Base-by-base conservation (phyloP, 148 eudicot genomes). In the Diospyros lotus region DNA sequence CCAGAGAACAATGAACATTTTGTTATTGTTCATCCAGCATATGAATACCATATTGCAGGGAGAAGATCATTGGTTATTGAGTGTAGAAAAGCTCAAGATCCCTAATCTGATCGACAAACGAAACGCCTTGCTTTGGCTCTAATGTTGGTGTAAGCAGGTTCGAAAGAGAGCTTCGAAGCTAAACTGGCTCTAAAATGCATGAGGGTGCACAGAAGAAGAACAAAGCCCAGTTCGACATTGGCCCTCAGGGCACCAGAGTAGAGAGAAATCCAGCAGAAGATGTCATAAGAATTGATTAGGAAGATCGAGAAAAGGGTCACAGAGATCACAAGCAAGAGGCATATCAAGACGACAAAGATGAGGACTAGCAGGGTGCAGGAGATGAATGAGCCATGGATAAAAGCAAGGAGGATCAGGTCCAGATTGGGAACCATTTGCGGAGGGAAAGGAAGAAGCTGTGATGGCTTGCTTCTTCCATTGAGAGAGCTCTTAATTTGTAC, bases 321-420 rank as follows among this genome's bases (percentile, higher is more conserved):
- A 10, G 79, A 66, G 74, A 85, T 82, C 5, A 82, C 76, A 58
- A 71, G 75, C 14, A 77, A 66, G 56, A 89, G 80, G 76, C 69
- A 51, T 44, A 80, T 40, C 39, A 82, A 73, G 15, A 85, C 73
- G 76, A 82, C n/a, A 28, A 80, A 78, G 54, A 85, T 48, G 9
- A 74, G 72, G 62, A 83, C 45, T 42, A 88, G 80, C 45, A 88
- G 71, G 75, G 85, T 66, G 74, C 76, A 66, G 12, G 87, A 85
- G 44, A 87, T 81, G 82, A 87, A 69, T 53, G 86, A 80, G 60
- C 88, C 84, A 64, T 87, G 88, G 69, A 89, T 88, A 63, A 89
- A 75, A 64, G 90, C 81, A 9, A 87, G 81, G 41, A 87, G 80
- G 66, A 86, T 76, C 63, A 89, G 83, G 73, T 86, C 90, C 44